Evolutionary conservation across 2,329 filamentous ascomycete species (phyloP).

Genomic region (Amauroascus verrucosus): DNA sequence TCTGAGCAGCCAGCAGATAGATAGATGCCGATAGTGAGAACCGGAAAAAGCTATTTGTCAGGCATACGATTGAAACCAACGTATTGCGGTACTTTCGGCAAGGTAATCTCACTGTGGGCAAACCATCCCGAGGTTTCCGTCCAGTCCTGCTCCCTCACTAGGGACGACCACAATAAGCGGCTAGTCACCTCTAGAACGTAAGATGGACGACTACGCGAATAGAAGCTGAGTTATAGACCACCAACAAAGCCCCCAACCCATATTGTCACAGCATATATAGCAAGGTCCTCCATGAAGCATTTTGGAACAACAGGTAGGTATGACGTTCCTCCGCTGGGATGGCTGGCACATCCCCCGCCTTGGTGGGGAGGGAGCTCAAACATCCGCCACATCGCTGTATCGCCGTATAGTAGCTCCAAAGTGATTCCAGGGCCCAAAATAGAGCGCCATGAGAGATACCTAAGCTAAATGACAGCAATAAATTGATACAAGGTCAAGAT

Average conservation of each 20-base stretch:
- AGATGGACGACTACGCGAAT: slow-evolving; percentile 4
- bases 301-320: not conserved
- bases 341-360: not conserved
- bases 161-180: not conserved
- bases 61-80: not conserved
- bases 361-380: not conserved
- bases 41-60: not conserved
- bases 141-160: not conserved
- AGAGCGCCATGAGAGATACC: not conserved
- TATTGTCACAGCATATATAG: not conserved
- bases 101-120: not conserved
- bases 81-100: not conserved
- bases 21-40: not conserved
- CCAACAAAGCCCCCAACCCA: not conserved
- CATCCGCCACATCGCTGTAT: not conserved
- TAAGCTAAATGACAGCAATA: not conserved
- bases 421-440: not conserved
- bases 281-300: not conserved
- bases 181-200: not conserved
- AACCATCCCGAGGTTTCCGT: not conserved
- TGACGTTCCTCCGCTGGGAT: not conserved
- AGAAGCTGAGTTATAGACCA: not conserved
- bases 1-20: not conserved
- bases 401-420: not conserved
- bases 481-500: not conserved